Evolutionary conservation across 176 grass and related monocot genomes (phyloP).

Genomic region (Calamus simplicifolius): DNA sequence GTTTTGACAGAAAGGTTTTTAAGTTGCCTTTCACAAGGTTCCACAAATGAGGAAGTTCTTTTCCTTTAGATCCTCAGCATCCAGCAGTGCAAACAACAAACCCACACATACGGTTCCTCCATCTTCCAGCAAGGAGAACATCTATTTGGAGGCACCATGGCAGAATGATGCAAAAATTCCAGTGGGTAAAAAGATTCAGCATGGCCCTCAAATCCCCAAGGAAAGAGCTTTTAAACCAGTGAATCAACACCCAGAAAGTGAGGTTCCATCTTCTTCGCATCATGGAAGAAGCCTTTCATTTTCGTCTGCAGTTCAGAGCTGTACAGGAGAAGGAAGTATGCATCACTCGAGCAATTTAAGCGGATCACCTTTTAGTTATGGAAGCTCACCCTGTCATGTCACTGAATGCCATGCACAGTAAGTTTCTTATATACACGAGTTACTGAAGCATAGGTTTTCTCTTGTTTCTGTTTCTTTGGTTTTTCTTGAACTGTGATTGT

Average conservation of each 20-base stretch:
- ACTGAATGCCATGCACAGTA: conserved; percentile 25
- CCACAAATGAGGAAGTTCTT: conserved; percentile 64
- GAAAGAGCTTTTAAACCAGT: conserved; percentile 26
- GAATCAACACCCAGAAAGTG: conserved; percentile 12
- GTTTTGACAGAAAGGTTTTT: too few species aligned
- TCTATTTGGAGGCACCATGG: too few species aligned
- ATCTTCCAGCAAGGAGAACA: conserved; percentile 18
- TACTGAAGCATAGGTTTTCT: too few species aligned
- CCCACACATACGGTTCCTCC: neutral
- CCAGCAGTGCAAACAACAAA: conserved; percentile 22
- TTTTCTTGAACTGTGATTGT: too few species aligned
- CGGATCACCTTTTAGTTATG: neutral
- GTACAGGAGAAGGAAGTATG: conserved; percentile 25
- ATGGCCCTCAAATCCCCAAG: conserved; percentile 19
- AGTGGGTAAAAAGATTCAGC: conserved; percentile 5
- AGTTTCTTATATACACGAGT: neutral
- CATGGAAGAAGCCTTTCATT: conserved; percentile 50
- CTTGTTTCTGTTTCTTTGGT: too few species aligned
- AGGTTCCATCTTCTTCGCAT: conserved; percentile 28
- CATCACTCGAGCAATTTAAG: neutral
- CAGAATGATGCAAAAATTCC: conserved; percentile 18
- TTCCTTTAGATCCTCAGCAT: conserved; percentile 44
- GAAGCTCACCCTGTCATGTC: conserved; percentile 5
- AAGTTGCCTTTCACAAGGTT: too few species aligned
- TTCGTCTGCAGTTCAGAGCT: conserved; percentile 24